Percentiles rank a stretch among this genome's conserved stretches.
Conservation (phyloP, 768 basidiomycete species). For the Trametes punicea region DNA sequence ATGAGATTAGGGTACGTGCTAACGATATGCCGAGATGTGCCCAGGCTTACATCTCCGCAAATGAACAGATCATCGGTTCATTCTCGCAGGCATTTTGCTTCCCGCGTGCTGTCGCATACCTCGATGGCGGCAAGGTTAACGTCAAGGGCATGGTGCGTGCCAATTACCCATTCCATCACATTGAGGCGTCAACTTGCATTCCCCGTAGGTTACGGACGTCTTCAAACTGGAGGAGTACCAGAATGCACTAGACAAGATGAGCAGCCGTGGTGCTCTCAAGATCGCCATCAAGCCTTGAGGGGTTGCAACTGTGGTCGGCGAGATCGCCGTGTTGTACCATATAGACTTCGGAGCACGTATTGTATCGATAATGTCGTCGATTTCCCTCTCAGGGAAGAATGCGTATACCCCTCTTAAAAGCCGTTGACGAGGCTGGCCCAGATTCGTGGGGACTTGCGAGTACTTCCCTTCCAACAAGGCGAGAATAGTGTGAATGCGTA, state of each 20-base stretch:
- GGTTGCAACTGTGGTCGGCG: background rate
- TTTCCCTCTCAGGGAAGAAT: background rate
- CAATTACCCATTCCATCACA: too few relatives aligned
- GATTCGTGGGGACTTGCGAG: too few relatives aligned
- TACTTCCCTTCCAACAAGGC: too few relatives aligned
- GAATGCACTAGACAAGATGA: conserved; percentile 65
- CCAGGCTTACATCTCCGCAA: background rate
- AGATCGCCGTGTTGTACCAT: conserved; percentile 5
- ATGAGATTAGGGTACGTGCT: conserved; percentile 57
- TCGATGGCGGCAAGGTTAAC: conserved; percentile 82
- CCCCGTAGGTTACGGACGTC: conserved; percentile 47
- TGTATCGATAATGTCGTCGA: conserved; percentile 9
- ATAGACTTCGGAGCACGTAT: conserved; percentile 1
- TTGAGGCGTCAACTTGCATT: background rate
- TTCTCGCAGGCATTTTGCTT: conserved; percentile 91
- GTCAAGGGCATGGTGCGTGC: conserved; percentile 70
- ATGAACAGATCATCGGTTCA: conserved; percentile 80
- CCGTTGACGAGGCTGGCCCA: background rate
- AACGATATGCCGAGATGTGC: background rate
- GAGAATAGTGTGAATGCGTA: too few relatives aligned
- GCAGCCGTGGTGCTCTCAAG: conserved; percentile 51
- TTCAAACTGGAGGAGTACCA: conserved; percentile 63
- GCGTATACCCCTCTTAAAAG: conserved; percentile 10
- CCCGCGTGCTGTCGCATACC: conserved; percentile 86
- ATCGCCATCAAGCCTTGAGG: conserved; percentile 45